Base-by-base conservation (phyloP, 306 rosid genomes). In the Mimosa pudica region DNA sequence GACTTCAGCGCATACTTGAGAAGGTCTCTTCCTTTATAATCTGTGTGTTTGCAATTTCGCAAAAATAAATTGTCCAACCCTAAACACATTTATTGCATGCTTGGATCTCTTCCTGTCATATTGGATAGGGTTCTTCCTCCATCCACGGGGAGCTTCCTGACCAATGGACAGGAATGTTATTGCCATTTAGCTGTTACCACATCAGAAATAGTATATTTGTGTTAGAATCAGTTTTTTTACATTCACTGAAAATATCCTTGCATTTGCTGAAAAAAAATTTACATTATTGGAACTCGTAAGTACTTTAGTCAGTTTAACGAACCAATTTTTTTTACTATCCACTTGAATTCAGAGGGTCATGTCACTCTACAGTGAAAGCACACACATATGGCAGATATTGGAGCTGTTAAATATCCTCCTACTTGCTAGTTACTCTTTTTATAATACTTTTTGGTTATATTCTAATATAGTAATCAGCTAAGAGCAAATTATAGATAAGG, bases 1-100 rank as follows among this genome's bases (percentile, higher is more conserved):
- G 96, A 68, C 88, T 95, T 55, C 89, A 91, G 13, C 95, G 96
- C 80, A 79, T 95, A 58, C 98, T 95, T 46, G 89, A 84, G 18
- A 88, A 94, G 95, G 97, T 89, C 63, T 65, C 30, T 0, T 17
- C 16, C 54, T 47, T 2, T 41, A 6, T 24, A 9, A 2, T 20
- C 2, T 20, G 0, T 55, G 76, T 61, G 38, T 1, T 24, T 62
- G 17, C 3, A 63, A 36, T 55, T 55, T 54, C 35, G 30, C 52
- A 42, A 49, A 80, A 36, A 60, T 80, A 55, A 12, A 16, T 47
- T 38, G 12, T 11, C 13, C 30, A 68, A 57, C 10, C 4, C 45
- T 46, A 57, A 69, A 18, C 47, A 65, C 57, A 71, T 45, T n/a
- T 24, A 71, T 32, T 68, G 17, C 57, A 35, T 64, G 48, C 18